Evolutionary conservation across 495 filamentous ascomycete genomes (phyloP), one percentile per base, ranked within the genome.

Genomic region (Pseudoneurospora amorphoporcata): DNA sequence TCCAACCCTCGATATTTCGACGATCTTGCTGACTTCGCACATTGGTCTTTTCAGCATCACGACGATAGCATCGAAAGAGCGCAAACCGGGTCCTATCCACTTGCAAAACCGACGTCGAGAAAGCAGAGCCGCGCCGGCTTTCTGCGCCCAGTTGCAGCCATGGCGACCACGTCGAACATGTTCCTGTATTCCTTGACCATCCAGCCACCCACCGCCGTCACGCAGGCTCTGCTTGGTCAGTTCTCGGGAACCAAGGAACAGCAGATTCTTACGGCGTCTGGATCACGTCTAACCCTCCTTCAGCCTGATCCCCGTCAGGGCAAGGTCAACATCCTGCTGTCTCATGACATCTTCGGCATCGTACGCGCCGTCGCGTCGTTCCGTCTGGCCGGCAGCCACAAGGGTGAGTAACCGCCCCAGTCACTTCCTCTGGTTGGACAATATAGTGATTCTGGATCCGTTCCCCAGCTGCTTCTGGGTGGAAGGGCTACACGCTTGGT

Each of bases 121-220:
- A 65, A 75, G 68, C 74, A 76, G 73, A 83, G 84, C 84, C 82
- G 83, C 83, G 83, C 86, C 83, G 84, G 84, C 83, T 83, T 79
- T 78, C 85, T 86, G 86, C 85, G 83, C 82, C 79, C 69, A 72
- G 53, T 65, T 65, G 75, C 69, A 71, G 92, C 76, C 83, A 99
- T 99, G 95, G 94, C 95, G 80, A 95, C 93, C 73, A 97, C 94
- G 58, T 97, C 94, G 76, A 93, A 92, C 78, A 96, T 97, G 94
- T 97, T 97, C 80, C 90, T 98, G 87, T 98, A 98, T 85, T 94
- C 92, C 68, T 85, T 98, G 80, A 98, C 96, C 29, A 90, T 99
- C 77, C 92, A 97, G 81, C 91, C 93, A 72, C 92, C 96, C 37
- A 92, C 94, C 69, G 91, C 94, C 42, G 87, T 97, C 75, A 94